Conservation (phyloP, 2,329 filamentous ascomycete genomes). For the Neospermospora avenae region DNA sequence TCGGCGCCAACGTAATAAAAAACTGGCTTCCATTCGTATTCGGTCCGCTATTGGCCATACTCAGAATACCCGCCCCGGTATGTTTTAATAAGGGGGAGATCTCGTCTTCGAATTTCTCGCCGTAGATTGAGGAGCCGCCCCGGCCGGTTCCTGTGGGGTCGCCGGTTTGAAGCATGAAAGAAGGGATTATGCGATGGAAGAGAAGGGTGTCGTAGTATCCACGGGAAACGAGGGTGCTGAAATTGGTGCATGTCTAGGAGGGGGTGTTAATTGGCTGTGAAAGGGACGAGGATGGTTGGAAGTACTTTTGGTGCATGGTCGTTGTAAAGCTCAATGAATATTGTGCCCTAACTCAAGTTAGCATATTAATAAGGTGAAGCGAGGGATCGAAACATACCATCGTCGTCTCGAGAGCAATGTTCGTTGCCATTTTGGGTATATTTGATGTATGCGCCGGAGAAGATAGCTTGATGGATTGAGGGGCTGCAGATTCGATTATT, state of each 20-base stretch:
- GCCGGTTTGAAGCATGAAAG: constrained; percentile 95
- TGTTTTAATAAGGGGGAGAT: constrained; percentile 77
- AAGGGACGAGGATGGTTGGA: background rate
- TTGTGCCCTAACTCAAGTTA: constrained; percentile 59
- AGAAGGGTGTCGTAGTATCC: constrained; percentile 85
- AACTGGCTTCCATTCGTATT: constrained; percentile 96
- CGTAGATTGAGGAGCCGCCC: constrained; percentile 86
- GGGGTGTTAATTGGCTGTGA: constrained; percentile 7
- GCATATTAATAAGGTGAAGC: no score
- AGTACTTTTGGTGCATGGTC: constrained; percentile 73
- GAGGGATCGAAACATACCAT: no score
- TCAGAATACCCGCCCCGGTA: constrained; percentile 88
- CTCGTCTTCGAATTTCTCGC: constrained; percentile 92
- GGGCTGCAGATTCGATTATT: background rate
- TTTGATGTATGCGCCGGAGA: constrained; percentile 12
- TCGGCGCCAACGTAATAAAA: constrained; percentile 90
- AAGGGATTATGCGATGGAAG: constrained; percentile 92
- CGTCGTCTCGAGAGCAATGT: constrained; percentile 77
- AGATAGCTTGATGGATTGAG: background rate
- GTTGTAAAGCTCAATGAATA: constrained; percentile 87
- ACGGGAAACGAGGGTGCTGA: constrained; percentile 71
- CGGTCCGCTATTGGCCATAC: constrained; percentile 93
- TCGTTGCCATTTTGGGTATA: constrained; percentile 61
- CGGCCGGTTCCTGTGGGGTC: constrained; percentile 93
- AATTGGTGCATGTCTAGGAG: constrained; percentile 75